Conservation (phyloP, 129 eudicot genomes). For the Cynara cardunculus region DNA sequence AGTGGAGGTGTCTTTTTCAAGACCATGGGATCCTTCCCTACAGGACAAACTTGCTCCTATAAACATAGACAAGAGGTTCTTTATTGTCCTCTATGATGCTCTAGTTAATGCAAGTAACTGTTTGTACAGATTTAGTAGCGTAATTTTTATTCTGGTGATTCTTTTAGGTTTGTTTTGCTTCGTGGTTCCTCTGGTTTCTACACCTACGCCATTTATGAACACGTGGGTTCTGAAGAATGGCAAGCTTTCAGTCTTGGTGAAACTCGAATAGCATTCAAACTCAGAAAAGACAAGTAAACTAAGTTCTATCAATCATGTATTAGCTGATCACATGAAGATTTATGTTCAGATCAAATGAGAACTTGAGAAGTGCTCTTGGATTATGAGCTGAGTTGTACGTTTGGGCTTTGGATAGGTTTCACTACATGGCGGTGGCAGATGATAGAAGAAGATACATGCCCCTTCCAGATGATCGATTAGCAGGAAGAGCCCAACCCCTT, state of each 20-base stretch:
- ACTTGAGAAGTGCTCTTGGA: background rate
- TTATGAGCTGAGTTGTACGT: constrained; percentile 3
- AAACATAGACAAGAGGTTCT: constrained; percentile 37
- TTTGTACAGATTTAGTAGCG: background rate
- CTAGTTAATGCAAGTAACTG: background rate
- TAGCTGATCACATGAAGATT: background rate
- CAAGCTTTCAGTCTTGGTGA: constrained; percentile 49
- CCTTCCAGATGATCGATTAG: constrained; percentile 33
- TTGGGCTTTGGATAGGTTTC: constrained; percentile 38
- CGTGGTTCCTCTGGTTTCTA: constrained; percentile 64
- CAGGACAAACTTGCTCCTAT: constrained; percentile 36
- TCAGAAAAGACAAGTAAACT: constrained; percentile 49
- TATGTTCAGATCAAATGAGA: background rate
- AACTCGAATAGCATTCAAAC: constrained; percentile 52
- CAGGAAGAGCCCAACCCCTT: constrained; percentile 37
- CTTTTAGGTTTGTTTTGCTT: constrained; percentile 47
- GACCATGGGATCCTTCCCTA: constrained; percentile 38
- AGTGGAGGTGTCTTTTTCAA: constrained; percentile 37
- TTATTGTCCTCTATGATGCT: background rate
- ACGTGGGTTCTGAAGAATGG: constrained; percentile 38
- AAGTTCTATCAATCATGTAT: background rate
- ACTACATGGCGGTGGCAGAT: constrained; percentile 38
- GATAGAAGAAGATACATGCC: constrained; percentile 43
- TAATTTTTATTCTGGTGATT: background rate
- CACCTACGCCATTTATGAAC: constrained; percentile 55